Percentiles rank a stretch among this genome's conserved stretches.
phyloP scores from a whole-genome alignment of 2,329 filamentous ascomycete genomes.

The Acrocalymma vagum region DNA sequence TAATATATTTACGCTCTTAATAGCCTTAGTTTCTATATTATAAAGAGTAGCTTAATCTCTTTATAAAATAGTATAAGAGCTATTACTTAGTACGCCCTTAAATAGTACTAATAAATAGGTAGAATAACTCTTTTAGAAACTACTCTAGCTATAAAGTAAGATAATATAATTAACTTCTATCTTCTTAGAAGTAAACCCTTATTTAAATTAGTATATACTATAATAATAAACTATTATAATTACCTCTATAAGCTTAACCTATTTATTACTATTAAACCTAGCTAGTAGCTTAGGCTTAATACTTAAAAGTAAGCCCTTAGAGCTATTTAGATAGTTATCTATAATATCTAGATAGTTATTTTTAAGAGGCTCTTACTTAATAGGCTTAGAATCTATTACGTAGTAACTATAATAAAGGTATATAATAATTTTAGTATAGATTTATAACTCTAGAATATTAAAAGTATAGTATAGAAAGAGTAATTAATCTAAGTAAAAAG shows the following conservation, averaged over 20 bases:
- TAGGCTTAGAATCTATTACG: constrained; percentile 2
- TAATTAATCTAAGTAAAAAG: too few relatives aligned
- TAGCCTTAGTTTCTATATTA: constrained; percentile 1
- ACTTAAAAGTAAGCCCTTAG: constrained; percentile 1
- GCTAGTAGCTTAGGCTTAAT: not conserved
- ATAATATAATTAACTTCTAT: constrained; percentile 3
- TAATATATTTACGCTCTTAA: not conserved
- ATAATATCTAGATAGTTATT: constrained; percentile 1
- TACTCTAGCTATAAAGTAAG: not conserved
- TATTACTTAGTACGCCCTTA: constrained; percentile 2
- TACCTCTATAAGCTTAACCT: constrained; percentile 2
- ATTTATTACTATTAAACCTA: constrained; percentile 2
- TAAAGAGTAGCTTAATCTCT: constrained; percentile 2
- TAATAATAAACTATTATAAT: constrained; percentile 4
- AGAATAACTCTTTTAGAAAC: not conserved
- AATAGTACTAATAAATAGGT: constrained; percentile 3
- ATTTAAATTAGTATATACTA: constrained; percentile 7
- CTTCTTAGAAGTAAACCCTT: constrained; percentile 2
- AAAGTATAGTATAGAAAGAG: too few relatives aligned
- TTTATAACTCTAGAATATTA: too few relatives aligned
- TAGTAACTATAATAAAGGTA: constrained; percentile 3
- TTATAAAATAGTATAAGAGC: not conserved
- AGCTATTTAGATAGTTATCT: too few relatives aligned
- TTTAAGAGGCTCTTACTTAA: constrained; percentile 3
- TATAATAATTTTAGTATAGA: too few relatives aligned